A percentile compares a stretch with the other conserved stretches of the same genome.
These are phyloP conservation scores for Basipetospora chlamydospora DNA, from an alignment of 2,329 filamentous ascomycete species.

Conservation along the genomic window DNA sequence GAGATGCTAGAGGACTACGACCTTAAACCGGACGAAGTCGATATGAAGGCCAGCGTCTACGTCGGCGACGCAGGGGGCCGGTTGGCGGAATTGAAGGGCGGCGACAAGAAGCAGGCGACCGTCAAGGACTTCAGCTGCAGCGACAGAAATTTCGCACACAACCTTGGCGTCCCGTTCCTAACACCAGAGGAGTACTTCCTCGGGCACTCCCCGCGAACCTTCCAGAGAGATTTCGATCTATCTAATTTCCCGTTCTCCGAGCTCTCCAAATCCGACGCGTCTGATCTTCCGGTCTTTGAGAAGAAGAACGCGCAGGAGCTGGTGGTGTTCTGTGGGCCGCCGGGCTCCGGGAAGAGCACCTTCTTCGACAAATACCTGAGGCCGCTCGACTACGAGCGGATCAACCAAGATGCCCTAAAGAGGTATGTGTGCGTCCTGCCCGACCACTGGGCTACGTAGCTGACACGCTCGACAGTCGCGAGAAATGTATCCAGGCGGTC, in stretches of 20 bases:
- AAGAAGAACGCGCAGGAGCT: constrained; percentile 58
- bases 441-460: fast-evolving
- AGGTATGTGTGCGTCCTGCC: constrained; percentile 23
- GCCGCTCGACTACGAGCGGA: constrained; percentile 63
- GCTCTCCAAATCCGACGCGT: constrained; percentile 1
- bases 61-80: constrained; percentile 74
- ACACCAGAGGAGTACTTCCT: constrained; percentile 93
- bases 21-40: constrained; percentile 42
- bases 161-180: constrained; percentile 64
- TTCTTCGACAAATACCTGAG: constrained; percentile 71
- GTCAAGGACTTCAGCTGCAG: constrained; percentile 51
- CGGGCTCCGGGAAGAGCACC: constrained; percentile 81
- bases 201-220: constrained; percentile 48
- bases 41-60: constrained; percentile 61
- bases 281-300: constrained; percentile 29
- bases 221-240: constrained; percentile 59
- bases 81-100: constrained; percentile 22
- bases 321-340: constrained; percentile 76
- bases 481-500: constrained; percentile 60
- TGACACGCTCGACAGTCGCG: constrained; percentile 23
- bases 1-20: constrained; percentile 44
- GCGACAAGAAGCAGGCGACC: constrained; percentile 28
- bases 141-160: constrained; percentile 69
- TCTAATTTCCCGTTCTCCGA: constrained; percentile 27
- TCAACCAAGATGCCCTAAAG: constrained; percentile 86